Percentiles rank a stretch among this genome's conserved stretches.
Conservation (phyloP, 495 filamentous ascomycete species). For the Penicillium turbatum region DNA sequence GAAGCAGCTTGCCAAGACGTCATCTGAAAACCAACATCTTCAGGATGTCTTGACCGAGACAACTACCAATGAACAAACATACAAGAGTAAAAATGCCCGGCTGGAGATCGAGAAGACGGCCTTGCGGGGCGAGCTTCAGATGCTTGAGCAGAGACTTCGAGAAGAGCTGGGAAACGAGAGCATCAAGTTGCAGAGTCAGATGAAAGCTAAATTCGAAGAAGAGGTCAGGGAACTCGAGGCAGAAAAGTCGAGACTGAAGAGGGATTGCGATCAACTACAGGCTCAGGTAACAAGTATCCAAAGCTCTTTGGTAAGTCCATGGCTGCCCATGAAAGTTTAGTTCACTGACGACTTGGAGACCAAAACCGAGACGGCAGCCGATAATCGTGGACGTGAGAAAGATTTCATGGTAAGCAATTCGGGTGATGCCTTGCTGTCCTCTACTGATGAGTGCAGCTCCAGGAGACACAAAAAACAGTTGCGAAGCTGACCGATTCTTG, state of each 20-base stretch:
- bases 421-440: too few species aligned
- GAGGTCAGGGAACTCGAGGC: conserved; percentile 17
- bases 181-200: conserved; percentile 16
- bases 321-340: not conserved
- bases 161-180: conserved; percentile 24
- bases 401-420: conserved; percentile 15
- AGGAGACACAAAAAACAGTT: conserved; percentile 20
- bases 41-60: conserved; percentile 19
- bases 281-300: conserved; percentile 19
- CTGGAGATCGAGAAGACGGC: conserved; percentile 19
- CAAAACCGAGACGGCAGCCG: conserved; percentile 11
- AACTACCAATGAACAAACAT: conserved; percentile 7
- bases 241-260: conserved; percentile 24
- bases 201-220: conserved; percentile 21
- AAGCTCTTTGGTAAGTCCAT: conserved; percentile 25
- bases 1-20: conserved; percentile 14
- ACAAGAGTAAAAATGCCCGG: conserved; percentile 6
- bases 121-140: conserved; percentile 18
- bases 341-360: conserved; percentile 21
- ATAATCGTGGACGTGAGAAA: conserved; percentile 5
- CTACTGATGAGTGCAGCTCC: conserved; percentile 22
- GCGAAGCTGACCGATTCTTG: conserved; percentile 15
- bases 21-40: conserved; percentile 15
- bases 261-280: conserved; percentile 5
- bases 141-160: conserved; percentile 20